phyloP scores from a whole-genome alignment of 495 filamentous ascomycete genomes.

The Elaphomyces granulatus region DNA sequence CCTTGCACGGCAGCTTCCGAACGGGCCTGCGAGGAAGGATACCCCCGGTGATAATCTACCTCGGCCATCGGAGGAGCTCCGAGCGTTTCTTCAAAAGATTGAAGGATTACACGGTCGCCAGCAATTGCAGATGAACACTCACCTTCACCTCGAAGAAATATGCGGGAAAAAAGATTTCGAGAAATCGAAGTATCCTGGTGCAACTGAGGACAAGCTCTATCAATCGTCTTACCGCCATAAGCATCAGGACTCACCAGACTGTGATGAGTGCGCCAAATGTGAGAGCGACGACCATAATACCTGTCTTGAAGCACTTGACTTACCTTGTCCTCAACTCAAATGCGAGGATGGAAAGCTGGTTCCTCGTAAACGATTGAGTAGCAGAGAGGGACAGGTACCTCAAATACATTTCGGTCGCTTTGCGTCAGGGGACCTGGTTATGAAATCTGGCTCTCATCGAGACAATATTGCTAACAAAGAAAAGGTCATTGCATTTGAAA shows the following conservation, averaged over 20 bases:
- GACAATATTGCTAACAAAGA: constrained; percentile 5
- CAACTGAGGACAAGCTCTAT: constrained; percentile 15
- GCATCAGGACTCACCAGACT: constrained; percentile 9
- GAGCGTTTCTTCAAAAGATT: constrained; percentile 10
- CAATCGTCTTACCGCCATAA: constrained; percentile 16
- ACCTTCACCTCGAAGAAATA: not conserved
- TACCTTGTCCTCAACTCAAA: constrained; percentile 2
- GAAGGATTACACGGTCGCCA: constrained; percentile 5
- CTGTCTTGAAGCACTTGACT: not conserved
- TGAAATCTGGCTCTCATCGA: constrained; percentile 12
- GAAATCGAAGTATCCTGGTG: constrained; percentile 9
- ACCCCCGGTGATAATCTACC: constrained; percentile 10
- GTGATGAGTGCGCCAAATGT: constrained; percentile 1
- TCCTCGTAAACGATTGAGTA: constrained; percentile 1
- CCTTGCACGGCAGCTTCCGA: constrained; percentile 12
- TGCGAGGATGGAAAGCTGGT: constrained; percentile 3
- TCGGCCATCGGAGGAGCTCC: constrained; percentile 15
- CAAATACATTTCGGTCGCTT: constrained; percentile 7
- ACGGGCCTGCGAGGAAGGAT: constrained; percentile 9
- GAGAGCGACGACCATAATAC: not conserved
- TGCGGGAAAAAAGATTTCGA: constrained; percentile 2
- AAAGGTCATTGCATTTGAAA: constrained; percentile 22
- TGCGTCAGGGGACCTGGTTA: constrained; percentile 14
- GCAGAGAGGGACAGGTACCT: not conserved
- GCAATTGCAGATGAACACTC: constrained; percentile 4